Conservation (phyloP, 2,329 filamentous ascomycete species). For the Lasiodiplodia sp. region DNA sequence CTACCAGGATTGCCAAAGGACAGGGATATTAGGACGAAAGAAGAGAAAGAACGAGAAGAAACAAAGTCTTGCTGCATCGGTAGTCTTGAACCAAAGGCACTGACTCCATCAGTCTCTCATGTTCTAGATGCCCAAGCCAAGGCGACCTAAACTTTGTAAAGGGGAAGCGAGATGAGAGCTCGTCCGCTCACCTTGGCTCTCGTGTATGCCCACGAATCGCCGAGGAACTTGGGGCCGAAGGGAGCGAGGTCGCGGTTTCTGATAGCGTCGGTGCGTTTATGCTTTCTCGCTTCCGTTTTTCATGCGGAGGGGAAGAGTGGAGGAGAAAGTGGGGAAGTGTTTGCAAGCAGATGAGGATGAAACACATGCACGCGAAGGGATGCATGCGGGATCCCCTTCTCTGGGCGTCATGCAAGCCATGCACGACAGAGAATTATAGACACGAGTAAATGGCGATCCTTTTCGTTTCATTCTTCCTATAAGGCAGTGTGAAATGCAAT, state of each 20-base stretch:
- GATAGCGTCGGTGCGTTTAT: not conserved
- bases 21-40: too few relatives aligned
- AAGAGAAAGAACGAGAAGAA: too few relatives aligned
- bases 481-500: not conserved
- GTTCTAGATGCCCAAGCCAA: too few relatives aligned
- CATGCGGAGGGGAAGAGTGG: not conserved
- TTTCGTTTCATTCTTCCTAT: not conserved
- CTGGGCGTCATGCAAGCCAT: not conserved
- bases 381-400: not conserved
- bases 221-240: too few relatives aligned
- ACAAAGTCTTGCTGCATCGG: too few relatives aligned
- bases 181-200: not conserved
- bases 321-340: not conserved
- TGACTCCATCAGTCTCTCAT: too few relatives aligned
- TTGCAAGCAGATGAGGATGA: not conserved
- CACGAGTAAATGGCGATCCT: not conserved
- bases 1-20: too few relatives aligned
- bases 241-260: not conserved
- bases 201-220: not conserved
- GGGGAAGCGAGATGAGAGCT: not conserved
- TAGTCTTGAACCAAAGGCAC: too few relatives aligned
- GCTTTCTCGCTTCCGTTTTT: not conserved
- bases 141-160: too few relatives aligned
- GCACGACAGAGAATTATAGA: not conserved
- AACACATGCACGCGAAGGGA: not conserved